Percentiles rank a stretch among this genome's conserved stretches.
phyloP scores from a whole-genome alignment of 164 flowering plant genomes.

The Saururus chinensis region DNA sequence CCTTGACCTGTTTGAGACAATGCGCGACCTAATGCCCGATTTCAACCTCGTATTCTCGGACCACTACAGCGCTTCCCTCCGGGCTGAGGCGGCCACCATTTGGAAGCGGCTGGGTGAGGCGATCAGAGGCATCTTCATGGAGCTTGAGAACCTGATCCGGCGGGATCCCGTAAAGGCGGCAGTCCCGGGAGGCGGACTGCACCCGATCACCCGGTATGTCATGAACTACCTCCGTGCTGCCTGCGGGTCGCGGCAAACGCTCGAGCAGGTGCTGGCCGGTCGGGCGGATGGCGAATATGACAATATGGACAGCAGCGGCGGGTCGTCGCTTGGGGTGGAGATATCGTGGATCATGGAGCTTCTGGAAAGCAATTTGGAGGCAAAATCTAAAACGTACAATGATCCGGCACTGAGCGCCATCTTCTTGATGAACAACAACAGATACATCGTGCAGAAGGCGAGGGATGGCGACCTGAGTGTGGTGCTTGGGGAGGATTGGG shows the following conservation, averaged over 20 bases:
- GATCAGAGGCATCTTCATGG: slow-evolving; percentile 84
- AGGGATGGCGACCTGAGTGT: slow-evolving; percentile 62
- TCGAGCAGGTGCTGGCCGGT: slow-evolving; percentile 71
- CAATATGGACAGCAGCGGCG: slow-evolving; percentile 8
- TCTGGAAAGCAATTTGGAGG: slow-evolving; percentile 78
- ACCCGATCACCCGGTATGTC: slow-evolving; percentile 88
- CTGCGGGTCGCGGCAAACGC: slow-evolving; percentile 47
- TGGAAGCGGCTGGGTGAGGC: slow-evolving; percentile 77
- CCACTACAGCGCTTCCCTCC: slow-evolving; percentile 41
- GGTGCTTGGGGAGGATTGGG: slow-evolving; percentile 87
- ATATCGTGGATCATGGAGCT: slow-evolving; percentile 92
- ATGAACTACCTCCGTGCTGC: slow-evolving; percentile 90
- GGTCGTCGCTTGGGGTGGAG: slow-evolving; percentile 61
- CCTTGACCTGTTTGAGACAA: slow-evolving; percentile 66
- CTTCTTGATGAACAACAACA: slow-evolving; percentile 86
- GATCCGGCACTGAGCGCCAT: slow-evolving; percentile 58
- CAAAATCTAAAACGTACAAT: slow-evolving; percentile 64
- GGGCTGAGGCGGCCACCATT: slow-evolving; percentile 58
- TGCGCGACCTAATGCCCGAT: slow-evolving; percentile 79
- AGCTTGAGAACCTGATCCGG: slow-evolving; percentile 70
- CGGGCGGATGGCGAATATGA: neutral
- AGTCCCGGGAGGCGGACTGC: slow-evolving; percentile 81
- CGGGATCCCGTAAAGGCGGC: slow-evolving; percentile 72
- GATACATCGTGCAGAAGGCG: slow-evolving; percentile 79
- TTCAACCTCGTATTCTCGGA: slow-evolving; percentile 63